phyloP scores from a whole-genome alignment of 2,329 filamentous ascomycete species.

The Colletotrichum lupini region DNA sequence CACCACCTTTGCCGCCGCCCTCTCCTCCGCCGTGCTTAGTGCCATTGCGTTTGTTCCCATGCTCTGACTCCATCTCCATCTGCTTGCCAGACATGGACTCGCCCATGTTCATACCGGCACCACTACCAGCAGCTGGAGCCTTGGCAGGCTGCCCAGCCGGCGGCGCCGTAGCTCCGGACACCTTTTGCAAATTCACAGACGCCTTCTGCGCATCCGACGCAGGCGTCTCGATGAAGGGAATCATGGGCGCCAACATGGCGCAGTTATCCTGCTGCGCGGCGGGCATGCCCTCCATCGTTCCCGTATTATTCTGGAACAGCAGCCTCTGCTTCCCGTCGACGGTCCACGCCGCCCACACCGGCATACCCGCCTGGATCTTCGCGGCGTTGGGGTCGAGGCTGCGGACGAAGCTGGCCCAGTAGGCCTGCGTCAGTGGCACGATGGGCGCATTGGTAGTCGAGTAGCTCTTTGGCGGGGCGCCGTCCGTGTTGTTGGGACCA shows the following conservation, averaged over 20 bases:
- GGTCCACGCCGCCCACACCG: constrained; percentile 59
- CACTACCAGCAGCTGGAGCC: neutral
- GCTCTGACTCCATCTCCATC: neutral
- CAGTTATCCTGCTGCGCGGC: constrained; percentile 37
- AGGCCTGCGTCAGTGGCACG: constrained; percentile 72
- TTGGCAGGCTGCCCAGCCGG: neutral
- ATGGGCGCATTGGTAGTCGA: constrained; percentile 64
- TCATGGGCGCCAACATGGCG: constrained; percentile 39
- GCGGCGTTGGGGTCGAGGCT: constrained; percentile 72
- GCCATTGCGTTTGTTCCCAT: constrained; percentile 5
- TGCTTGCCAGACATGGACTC: neutral
- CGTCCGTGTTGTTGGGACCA: constrained; percentile 67
- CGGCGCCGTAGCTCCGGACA: neutral
- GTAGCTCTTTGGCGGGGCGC: constrained; percentile 66
- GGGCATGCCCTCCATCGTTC: constrained; percentile 52
- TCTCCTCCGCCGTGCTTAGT: constrained; percentile 8
- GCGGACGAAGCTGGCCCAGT: constrained; percentile 81
- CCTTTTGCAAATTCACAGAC: constrained; percentile 35
- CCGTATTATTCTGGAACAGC: constrained; percentile 55
- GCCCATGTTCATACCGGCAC: neutral
- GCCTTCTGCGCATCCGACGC: constrained; percentile 22
- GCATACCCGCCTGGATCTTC: constrained; percentile 55
- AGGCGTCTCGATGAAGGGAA: constrained; percentile 39
- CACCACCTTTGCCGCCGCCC: neutral
- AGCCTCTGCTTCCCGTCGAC: constrained; percentile 47